Evolutionary conservation across 2,329 filamentous ascomycete genomes (phyloP).

Genomic region (Neofusicoccum parvum): DNA sequence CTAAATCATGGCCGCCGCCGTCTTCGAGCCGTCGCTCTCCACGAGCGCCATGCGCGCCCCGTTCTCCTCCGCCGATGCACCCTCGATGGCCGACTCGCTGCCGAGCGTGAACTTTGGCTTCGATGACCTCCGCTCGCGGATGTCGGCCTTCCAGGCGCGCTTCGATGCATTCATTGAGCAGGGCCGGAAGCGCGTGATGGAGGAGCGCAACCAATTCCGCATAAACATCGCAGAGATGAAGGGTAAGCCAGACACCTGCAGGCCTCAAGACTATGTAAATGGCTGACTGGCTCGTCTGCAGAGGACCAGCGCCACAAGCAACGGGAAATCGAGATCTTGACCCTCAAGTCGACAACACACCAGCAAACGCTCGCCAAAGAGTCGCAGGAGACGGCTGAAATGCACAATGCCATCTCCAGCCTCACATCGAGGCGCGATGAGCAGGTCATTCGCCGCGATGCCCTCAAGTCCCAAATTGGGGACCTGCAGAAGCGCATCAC

Average conservation of each 20-base stretch:
- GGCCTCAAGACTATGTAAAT: neutral
- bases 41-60: constrained; percentile 63
- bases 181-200: constrained; percentile 82
- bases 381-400: constrained; percentile 69
- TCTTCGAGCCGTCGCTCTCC: constrained; percentile 71
- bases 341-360: constrained; percentile 70
- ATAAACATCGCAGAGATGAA: constrained; percentile 87
- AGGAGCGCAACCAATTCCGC: constrained; percentile 92
- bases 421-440: constrained; percentile 59
- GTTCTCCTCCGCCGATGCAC: constrained; percentile 56
- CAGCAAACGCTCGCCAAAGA: constrained; percentile 77
- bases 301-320: constrained; percentile 91
- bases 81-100: constrained; percentile 74
- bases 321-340: constrained; percentile 81
- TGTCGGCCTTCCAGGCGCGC: constrained; percentile 85
- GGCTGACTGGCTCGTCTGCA: constrained; percentile 38
- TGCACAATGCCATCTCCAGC: constrained; percentile 61
- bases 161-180: constrained; percentile 96
- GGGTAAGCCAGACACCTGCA: constrained; percentile 58
- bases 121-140: constrained; percentile 90
- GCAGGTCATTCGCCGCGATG: constrained; percentile 57
- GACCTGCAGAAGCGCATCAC: constrained; percentile 72
- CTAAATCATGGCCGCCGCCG: constrained; percentile 46
- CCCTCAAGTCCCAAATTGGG: constrained; percentile 59
- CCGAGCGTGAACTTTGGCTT: constrained; percentile 95